A percentile compares a stretch with the other conserved stretches of the same genome.
Evolutionary conservation across 768 basidiomycete species (phyloP).

Genomic region (Russula compacta): DNA sequence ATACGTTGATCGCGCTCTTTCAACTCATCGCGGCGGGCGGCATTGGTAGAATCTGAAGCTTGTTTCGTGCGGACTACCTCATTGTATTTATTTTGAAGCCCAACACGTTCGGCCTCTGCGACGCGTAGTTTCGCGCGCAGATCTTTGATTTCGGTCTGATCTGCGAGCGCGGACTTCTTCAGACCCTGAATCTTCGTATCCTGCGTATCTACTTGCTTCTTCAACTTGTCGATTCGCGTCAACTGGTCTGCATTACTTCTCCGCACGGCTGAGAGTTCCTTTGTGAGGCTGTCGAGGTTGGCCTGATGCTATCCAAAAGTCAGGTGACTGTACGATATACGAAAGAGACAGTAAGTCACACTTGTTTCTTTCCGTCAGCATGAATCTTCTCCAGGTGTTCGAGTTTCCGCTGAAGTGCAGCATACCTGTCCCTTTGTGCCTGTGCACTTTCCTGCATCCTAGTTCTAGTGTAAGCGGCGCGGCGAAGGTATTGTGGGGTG

Average conservation of each 20-base stretch:
- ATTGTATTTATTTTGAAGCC: conserved; percentile 41
- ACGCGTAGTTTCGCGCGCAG: conserved; percentile 47
- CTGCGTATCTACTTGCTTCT: conserved; percentile 48
- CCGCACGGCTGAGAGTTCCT: conserved; percentile 43
- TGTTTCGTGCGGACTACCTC: conserved; percentile 45
- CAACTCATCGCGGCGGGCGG: conserved; percentile 45
- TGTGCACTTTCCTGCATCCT: conserved; percentile 2
- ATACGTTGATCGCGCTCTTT: conserved; percentile 46
- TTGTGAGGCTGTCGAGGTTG: conserved; percentile 50
- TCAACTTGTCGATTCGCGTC: conserved; percentile 51
- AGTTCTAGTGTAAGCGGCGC: not conserved
- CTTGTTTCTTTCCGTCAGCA: conserved; percentile 55
- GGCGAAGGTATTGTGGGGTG: not conserved
- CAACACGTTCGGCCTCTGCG: conserved; percentile 47
- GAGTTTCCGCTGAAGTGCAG: conserved; percentile 49
- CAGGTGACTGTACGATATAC: conserved; percentile 3
- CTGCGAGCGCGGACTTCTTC: conserved; percentile 38
- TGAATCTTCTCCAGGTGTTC: conserved; percentile 57
- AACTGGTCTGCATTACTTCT: conserved; percentile 40
- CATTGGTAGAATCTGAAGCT: conserved; percentile 39
- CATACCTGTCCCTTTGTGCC: conserved; percentile 37
- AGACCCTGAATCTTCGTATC: conserved; percentile 55
- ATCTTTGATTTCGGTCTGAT: conserved; percentile 57
- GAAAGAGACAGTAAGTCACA: conserved; percentile 29
- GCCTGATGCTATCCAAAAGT: conserved; percentile 40